A percentile compares a stretch with the other conserved stretches of the same genome.
phyloP scores from a whole-genome alignment of 2,329 filamentous ascomycete species.

The Penicillium sp. region DNA sequence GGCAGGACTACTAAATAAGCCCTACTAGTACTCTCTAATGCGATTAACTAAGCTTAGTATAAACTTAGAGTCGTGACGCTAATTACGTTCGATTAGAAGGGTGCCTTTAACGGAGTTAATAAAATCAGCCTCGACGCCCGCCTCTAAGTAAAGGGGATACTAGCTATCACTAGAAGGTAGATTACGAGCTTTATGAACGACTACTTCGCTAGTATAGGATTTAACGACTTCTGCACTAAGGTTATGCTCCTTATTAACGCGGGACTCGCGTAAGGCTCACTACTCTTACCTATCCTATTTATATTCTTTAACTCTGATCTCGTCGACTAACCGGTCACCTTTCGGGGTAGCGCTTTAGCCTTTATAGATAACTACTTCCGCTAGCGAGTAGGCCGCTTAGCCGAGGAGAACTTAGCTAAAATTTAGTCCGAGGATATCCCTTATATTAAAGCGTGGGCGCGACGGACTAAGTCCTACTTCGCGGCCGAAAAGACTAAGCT shows the following conservation, averaged over 20 bases:
- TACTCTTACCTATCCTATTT: conserved; percentile 44
- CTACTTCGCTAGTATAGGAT: conserved; percentile 22
- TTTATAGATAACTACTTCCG: conserved; percentile 41
- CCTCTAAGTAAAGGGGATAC: conserved; percentile 17
- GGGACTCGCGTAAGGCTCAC: conserved; percentile 35
- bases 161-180: conserved; percentile 14
- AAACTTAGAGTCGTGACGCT: conserved; percentile 14
- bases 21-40: conserved; percentile 19
- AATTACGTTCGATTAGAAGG: conserved; percentile 18
- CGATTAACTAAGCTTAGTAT: conserved; percentile 18
- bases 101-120: conserved; percentile 21
- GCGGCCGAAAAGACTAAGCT: background rate
- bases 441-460: background rate
- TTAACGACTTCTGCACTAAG: conserved; percentile 26
- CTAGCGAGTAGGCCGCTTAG: conserved; percentile 27
- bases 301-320: conserved; percentile 48
- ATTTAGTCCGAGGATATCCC: background rate
- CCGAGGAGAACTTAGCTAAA: conserved; percentile 33
- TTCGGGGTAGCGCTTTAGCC: conserved; percentile 34
- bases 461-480: background rate
- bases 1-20: conserved; percentile 24
- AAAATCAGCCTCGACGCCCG: conserved; percentile 16
- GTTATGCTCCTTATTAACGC: conserved; percentile 14
- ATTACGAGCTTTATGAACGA: conserved; percentile 31
- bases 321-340: conserved; percentile 38